A percentile compares a stretch with the other conserved stretches of the same genome.
phyloP scores from a whole-genome alignment of 805 yeast species.

The Lipomyces sp. region DNA sequence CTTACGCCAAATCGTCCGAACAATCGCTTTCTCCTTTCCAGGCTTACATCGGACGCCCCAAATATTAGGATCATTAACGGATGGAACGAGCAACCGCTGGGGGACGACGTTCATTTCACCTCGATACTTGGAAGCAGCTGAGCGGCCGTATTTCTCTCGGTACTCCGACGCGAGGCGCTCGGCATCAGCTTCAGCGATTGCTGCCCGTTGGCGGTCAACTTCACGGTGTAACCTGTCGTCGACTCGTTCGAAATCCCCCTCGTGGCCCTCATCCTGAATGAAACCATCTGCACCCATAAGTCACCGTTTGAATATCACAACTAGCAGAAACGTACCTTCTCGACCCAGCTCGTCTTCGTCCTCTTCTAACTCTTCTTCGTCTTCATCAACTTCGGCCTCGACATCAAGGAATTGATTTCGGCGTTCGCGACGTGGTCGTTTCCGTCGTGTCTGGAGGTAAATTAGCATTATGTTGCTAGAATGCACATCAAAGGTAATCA shows the following conservation, averaged over 20 bases:
- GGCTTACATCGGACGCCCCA: slow-evolving; percentile 95
- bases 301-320: background rate
- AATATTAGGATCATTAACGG: slow-evolving; percentile 93
- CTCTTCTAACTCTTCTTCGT: slow-evolving; percentile 90
- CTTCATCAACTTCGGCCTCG: slow-evolving; percentile 98
- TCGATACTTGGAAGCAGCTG: slow-evolving; percentile 76
- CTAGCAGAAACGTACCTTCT: slow-evolving; percentile 55
- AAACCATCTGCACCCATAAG: slow-evolving; percentile 53
- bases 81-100: slow-evolving; percentile 89
- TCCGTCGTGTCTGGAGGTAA: slow-evolving; percentile 38
- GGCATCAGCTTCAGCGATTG: slow-evolving; percentile 91
- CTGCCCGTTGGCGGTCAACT: slow-evolving; percentile 83
- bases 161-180: slow-evolving; percentile 90
- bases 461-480: background rate
- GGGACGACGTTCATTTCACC: slow-evolving; percentile 88
- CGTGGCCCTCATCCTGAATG: slow-evolving; percentile 62
- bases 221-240: slow-evolving; percentile 90
- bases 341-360: slow-evolving; percentile 91
- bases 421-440: slow-evolving; percentile 51
- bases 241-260: slow-evolving; percentile 52
- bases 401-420: slow-evolving; percentile 94
- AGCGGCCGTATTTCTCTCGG: slow-evolving; percentile 89
- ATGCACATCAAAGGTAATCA: background rate
- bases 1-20: slow-evolving; percentile 81
- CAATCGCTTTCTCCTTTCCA: slow-evolving; percentile 90